A percentile compares a stretch with the other conserved stretches of the same genome.
Conservation (phyloP, 2,329 filamentous ascomycete species). For the Neurospora sp. region DNA sequence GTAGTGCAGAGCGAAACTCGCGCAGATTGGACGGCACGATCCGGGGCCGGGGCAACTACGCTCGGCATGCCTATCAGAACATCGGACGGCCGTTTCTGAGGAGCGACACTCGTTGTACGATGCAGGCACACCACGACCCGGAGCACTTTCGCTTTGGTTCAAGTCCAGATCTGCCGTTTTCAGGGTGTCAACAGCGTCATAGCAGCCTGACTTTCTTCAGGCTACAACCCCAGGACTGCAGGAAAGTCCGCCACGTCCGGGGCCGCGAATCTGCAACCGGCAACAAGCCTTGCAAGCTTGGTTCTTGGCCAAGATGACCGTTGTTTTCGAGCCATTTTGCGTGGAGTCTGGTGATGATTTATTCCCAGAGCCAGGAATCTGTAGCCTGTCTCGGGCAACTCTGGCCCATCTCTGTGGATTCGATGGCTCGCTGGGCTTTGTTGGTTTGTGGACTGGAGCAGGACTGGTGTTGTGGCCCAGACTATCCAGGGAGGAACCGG, state of each 20-base stretch:
- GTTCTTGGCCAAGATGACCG: background rate
- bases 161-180: constrained; percentile 10
- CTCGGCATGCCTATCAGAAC: constrained; percentile 10
- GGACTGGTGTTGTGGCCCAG: background rate
- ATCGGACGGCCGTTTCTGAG: constrained; percentile 4
- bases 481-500: background rate
- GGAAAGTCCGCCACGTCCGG: constrained; percentile 1
- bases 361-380: background rate
- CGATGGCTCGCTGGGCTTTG: background rate
- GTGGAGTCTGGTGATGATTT: background rate
- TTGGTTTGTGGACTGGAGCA: background rate
- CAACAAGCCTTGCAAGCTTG: background rate
- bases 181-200: constrained; percentile 11
- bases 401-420: background rate
- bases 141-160: constrained; percentile 9
- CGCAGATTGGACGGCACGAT: background rate
- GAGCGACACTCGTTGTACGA: constrained; percentile 9
- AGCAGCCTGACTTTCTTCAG: constrained; percentile 9
- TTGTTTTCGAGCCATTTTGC: background rate
- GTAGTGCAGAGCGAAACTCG: background rate
- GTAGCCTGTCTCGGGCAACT: background rate
- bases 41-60: background rate
- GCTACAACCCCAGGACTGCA: background rate
- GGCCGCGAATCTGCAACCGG: background rate
- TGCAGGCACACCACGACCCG: constrained; percentile 13